Conservation (phyloP, 192 early-diverging fungal species). For the Funneliformis mosseae region DNA sequence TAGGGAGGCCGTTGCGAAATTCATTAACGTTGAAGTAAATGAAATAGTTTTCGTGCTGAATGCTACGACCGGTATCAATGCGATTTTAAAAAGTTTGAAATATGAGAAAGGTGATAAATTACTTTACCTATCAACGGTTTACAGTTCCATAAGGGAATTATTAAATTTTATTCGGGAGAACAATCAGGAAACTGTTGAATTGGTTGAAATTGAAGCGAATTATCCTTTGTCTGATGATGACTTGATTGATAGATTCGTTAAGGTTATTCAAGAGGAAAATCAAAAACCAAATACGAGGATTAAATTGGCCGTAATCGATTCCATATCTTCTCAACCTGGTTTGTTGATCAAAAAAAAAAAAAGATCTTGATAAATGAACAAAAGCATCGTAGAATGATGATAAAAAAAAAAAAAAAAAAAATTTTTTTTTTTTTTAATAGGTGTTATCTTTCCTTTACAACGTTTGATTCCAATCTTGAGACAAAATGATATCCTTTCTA, state of each 20-base stretch:
- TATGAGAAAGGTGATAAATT: conserved; percentile 50
- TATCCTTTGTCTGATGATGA: conserved; percentile 52
- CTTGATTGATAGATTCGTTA: conserved; percentile 35
- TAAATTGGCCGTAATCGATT: conserved; percentile 51
- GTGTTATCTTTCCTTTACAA: conserved; percentile 51
- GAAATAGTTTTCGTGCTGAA: conserved; percentile 64
- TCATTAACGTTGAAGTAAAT: conserved; percentile 53
- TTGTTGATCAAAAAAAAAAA: conserved; percentile 1
- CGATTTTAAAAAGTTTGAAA: conserved; percentile 49
- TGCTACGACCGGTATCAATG: conserved; percentile 58
- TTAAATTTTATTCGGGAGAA: conserved; percentile 50
- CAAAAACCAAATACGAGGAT: conserved; percentile 35
- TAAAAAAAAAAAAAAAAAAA: no score
- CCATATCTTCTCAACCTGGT: conserved; percentile 57
- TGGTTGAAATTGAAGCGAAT: conserved; percentile 45
- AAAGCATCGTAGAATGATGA: no score
- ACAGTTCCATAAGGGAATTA: conserved; percentile 51
- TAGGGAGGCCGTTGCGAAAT: conserved; percentile 40
- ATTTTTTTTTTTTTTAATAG: conserved; percentile 53
- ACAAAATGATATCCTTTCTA: conserved; percentile 53
- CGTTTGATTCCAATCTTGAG: conserved; percentile 39
- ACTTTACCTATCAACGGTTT: conserved; percentile 61
- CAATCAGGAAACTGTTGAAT: conserved; percentile 36
- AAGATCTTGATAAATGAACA: not conserved
- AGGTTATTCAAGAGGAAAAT: conserved; percentile 39